phyloP scores from a whole-genome alignment of 257 asterid genomes.

The Gynochthodes officinalis region DNA sequence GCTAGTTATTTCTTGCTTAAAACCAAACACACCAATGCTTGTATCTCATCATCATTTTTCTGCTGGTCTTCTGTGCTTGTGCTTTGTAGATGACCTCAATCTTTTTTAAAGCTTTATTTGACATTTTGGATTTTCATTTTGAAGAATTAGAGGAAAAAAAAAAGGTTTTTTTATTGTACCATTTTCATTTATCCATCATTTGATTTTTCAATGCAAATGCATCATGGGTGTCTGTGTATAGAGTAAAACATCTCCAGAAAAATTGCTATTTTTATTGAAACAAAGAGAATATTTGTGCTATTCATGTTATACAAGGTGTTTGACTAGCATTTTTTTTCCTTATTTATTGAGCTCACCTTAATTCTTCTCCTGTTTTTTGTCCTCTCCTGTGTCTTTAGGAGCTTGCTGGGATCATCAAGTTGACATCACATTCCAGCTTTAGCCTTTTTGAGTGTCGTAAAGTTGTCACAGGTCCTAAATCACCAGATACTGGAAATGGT shows the following conservation, averaged over 20 bases:
- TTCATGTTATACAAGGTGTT: not conserved
- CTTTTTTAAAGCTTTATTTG: not conserved
- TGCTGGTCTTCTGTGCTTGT: not conserved
- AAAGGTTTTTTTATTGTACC: not conserved
- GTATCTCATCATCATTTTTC: not conserved
- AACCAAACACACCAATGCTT: not conserved
- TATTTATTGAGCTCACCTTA: not conserved
- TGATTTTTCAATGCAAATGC: not conserved
- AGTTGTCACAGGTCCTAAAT: constrained; percentile 83
- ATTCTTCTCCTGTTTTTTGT: constrained; percentile 5
- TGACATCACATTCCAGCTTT: constrained; percentile 87
- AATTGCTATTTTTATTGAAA: not conserved
- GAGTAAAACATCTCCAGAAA: not conserved
- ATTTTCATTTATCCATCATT: not conserved
- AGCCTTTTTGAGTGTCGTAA: constrained; percentile 91
- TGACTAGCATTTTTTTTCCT: not conserved
- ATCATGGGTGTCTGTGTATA: not conserved
- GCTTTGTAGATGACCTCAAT: no score
- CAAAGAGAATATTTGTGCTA: not conserved
- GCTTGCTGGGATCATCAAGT: constrained; percentile 90
- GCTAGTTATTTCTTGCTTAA: not conserved
- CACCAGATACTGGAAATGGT: constrained; percentile 90
- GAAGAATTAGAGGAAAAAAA: not conserved
- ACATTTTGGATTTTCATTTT: not conserved
- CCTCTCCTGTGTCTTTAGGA: constrained; percentile 49